These are phyloP conservation scores for Teunomyces panamensis DNA, from an alignment of 805 yeast species.

Conservation along the genomic window DNA sequence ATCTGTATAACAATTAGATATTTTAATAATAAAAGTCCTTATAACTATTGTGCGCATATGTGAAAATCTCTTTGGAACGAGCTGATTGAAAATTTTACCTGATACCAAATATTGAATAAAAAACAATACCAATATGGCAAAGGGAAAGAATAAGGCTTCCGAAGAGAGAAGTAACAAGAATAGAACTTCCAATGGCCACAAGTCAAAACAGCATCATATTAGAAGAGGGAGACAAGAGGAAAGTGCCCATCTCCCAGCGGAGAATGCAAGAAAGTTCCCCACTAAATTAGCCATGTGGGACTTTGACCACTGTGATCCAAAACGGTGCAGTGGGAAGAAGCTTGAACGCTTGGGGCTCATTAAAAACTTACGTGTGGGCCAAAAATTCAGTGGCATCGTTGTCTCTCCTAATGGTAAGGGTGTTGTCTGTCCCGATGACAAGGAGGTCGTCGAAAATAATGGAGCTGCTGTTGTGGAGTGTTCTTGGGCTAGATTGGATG, in stretches of 20 bases:
- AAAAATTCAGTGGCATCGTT: conserved; percentile 85
- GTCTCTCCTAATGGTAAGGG: conserved; percentile 91
- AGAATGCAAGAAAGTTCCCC: conserved; percentile 51
- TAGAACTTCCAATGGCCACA: conserved; percentile 55
- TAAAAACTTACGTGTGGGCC: conserved; percentile 79
- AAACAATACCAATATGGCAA: conserved; percentile 38
- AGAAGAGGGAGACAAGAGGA: conserved; percentile 34
- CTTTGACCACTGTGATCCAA: conserved; percentile 97
- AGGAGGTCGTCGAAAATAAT: conserved; percentile 64
- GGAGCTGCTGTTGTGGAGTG: conserved; percentile 99
- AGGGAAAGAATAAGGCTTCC: conserved; percentile 52
- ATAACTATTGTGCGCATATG: neutral
- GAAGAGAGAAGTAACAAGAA: conserved; percentile 37
- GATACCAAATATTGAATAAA: neutral
- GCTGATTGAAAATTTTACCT: neutral
- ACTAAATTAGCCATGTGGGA: conserved; percentile 98
- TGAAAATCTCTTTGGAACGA: neutral
- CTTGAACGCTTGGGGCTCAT: conserved; percentile 85
- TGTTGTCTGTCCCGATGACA: conserved; percentile 87
- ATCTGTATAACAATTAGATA: conserved; percentile 3
- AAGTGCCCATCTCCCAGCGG: conserved; percentile 14
- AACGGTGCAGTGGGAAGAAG: conserved; percentile 94
- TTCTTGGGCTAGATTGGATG: conserved; percentile 97
- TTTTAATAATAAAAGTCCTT: neutral
- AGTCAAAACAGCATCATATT: conserved; percentile 51